Conservation (phyloP, 2,329 filamentous ascomycete genomes). For the Penicillium nordicum region DNA sequence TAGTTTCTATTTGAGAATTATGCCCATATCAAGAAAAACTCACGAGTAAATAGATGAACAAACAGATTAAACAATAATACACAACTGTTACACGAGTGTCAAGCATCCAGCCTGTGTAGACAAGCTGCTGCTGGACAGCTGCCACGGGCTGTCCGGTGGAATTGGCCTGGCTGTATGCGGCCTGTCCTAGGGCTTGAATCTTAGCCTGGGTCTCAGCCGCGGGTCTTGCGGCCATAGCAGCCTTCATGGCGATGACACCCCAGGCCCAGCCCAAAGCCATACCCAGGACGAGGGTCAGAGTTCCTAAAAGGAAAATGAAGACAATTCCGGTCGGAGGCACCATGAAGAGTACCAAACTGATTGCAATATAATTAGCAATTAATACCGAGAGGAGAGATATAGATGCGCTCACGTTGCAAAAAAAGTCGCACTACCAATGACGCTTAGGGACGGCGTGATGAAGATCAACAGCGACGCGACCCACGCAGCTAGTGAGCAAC, state of each 20-base stretch:
- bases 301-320: constrained; percentile 45
- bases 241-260: constrained; percentile 51
- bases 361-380: constrained; percentile 7
- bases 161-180: constrained; percentile 33
- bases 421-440: constrained; percentile 47
- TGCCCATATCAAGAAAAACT: not conserved
- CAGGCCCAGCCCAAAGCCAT: constrained; percentile 51
- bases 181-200: constrained; percentile 35
- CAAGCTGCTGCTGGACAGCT: constrained; percentile 35
- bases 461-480: constrained; percentile 47
- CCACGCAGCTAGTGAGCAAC: constrained; percentile 49
- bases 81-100: constrained; percentile 46
- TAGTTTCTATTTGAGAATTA: not conserved
- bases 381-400: not conserved
- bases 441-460: constrained; percentile 43
- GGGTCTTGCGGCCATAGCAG: constrained; percentile 45
- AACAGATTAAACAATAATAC: constrained; percentile 38
- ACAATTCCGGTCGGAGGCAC: constrained; percentile 48
- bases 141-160: constrained; percentile 27
- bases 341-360: constrained; percentile 43
- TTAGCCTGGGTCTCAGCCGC: constrained; percentile 37
- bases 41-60: constrained; percentile 46
- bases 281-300: constrained; percentile 45
- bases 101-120: constrained; percentile 49
- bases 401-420: constrained; percentile 36